Evolutionary conservation across 2,329 filamentous ascomycete genomes (phyloP).

Genomic region (Pseudocercospora eumusae): DNA sequence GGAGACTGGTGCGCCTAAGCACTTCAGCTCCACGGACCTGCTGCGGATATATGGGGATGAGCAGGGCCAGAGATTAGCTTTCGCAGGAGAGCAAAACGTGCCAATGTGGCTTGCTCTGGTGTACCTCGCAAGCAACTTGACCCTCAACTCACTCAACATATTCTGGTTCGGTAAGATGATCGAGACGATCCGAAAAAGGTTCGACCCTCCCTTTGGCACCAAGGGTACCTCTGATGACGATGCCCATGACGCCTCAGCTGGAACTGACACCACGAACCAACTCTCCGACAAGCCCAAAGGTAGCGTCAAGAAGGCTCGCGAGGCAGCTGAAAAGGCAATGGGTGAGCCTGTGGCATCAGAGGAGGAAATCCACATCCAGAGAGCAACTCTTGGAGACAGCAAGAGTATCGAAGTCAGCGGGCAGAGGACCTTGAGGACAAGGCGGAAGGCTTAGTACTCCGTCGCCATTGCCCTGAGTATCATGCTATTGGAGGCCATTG

Average conservation of each 20-base stretch:
- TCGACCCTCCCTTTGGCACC: slow-evolving; percentile 58
- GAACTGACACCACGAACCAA: not conserved
- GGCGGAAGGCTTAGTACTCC: slow-evolving; percentile 27
- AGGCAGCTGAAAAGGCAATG: slow-evolving; percentile 29
- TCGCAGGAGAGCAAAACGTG: slow-evolving; percentile 44
- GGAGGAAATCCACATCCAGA: slow-evolving; percentile 22
- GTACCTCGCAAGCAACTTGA: slow-evolving; percentile 70
- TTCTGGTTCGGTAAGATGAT: slow-evolving; percentile 91
- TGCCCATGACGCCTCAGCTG: slow-evolving; percentile 21
- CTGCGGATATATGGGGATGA: slow-evolving; percentile 31
- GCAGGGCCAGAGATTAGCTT: slow-evolving; percentile 33
- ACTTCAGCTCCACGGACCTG: slow-evolving; percentile 25
- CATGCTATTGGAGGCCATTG: not conserved
- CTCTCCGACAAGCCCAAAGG: slow-evolving; percentile 22
- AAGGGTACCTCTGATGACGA: slow-evolving; percentile 37
- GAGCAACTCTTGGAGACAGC: slow-evolving; percentile 21
- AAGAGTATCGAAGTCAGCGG: slow-evolving; percentile 25
- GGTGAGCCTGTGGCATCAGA: slow-evolving; percentile 16
- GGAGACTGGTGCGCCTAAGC: slow-evolving; percentile 21
- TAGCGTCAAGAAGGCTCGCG: slow-evolving; percentile 30
- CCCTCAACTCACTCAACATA: slow-evolving; percentile 74
- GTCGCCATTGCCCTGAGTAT: slow-evolving; percentile 9
- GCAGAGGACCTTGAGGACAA: slow-evolving; percentile 27
- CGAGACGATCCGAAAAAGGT: slow-evolving; percentile 72
- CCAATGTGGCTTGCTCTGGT: slow-evolving; percentile 69